Base-by-base conservation (phyloP, 78 protist genomes). In the Polysphondylium violaceum region DNA sequence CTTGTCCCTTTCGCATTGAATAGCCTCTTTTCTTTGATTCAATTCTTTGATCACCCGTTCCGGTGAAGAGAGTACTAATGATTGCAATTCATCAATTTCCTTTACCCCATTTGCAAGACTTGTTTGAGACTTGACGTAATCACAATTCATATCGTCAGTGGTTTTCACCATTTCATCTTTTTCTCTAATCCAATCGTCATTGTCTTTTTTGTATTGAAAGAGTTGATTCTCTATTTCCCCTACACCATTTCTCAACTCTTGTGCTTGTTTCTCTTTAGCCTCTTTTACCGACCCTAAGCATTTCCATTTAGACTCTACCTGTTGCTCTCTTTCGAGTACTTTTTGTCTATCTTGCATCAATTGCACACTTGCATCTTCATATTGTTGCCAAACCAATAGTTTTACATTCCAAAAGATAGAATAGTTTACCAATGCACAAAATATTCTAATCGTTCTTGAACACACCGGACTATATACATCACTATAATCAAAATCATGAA, bases 381-480 rank as follows among this genome's bases (percentile, higher is more conserved):
- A 35, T 21, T 74, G 50, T 12, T 36, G 1, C 2, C 25, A 12
- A 1, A 6, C 29, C 3, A 2, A 6, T 3, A 31, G 5, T 12
- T 21, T 51, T 16, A 38, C 27, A 3, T 74, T 65, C 55, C 79
- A 55, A 9, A 7, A 74, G 2, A 55, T 4, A 3, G 27, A 5
- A 3, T 35, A 31, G 38, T 74, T 74, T 2, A 74, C 29, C 17
- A 74, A 1, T 25, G 67, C 79, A 36, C 79, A 55, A 5, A 74
- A 2, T 33, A 44, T 14, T 38, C 27, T 74, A 5, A 21, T 74
- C 1, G 65, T 33, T 36, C 79, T 51, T 44, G 2, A 50, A 36
- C 3, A 33, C 16, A 55, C 67, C 8, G 79, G 79, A 55, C 33
- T 74, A 55, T 53, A 74, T 14, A 74, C 55, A 56, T 74, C 79